Conservation (phyloP, 2,329 filamentous ascomycete genomes). For the Exophiala lecanii-corni region DNA sequence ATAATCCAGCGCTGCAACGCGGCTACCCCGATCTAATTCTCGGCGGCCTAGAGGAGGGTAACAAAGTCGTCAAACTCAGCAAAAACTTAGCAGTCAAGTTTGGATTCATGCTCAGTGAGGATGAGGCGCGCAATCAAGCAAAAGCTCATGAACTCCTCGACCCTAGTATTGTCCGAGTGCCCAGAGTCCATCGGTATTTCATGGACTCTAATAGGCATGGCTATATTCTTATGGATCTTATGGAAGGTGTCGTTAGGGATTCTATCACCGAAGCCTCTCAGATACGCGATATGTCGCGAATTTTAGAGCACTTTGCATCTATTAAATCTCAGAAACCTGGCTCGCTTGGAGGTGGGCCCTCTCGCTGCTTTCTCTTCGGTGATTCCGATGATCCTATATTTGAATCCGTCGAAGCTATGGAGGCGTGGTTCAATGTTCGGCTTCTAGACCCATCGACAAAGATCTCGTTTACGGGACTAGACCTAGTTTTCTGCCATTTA, state of each 20-base stretch:
- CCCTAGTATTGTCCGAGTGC: neutral
- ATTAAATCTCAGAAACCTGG: neutral
- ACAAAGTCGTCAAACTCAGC: neutral
- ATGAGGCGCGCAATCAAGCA: neutral
- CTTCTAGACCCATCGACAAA: neutral
- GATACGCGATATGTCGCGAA: too few species aligned
- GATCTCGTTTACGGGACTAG: constrained; percentile 2
- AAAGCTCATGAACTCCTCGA: constrained; percentile 1
- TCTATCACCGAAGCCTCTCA: too few species aligned
- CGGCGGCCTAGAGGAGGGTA: neutral
- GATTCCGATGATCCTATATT: constrained; percentile 4
- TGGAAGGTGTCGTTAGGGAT: constrained; percentile 1
- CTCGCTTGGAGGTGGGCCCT: too few species aligned
- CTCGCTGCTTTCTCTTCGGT: constrained; percentile 3
- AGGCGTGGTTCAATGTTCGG: constrained; percentile 5
- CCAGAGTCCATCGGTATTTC: neutral
- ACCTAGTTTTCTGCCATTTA: constrained; percentile 6
- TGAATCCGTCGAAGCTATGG: constrained; percentile 5
- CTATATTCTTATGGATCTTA: constrained; percentile 1
- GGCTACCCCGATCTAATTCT: neutral
- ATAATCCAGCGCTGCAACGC: neutral
- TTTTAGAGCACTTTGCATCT: neutral
- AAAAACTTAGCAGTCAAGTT: neutral
- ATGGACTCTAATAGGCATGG: neutral
- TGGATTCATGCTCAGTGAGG: constrained; percentile 1